phyloP scores from a whole-genome alignment of 495 filamentous ascomycete species.

The Hypomontagnella monticulosa region DNA sequence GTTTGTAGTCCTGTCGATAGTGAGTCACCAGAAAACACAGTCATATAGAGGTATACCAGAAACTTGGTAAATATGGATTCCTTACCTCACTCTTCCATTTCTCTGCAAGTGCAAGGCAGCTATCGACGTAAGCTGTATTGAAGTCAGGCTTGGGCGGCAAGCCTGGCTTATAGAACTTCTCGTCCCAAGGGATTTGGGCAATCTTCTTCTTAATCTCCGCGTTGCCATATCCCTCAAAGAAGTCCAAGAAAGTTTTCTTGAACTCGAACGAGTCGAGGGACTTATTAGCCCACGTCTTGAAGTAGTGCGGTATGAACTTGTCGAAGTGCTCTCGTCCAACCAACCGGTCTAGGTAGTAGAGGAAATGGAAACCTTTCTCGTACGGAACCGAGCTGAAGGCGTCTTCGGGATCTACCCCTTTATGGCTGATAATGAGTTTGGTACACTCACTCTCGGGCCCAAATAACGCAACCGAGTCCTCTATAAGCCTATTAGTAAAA shows the following conservation, averaged over 20 bases:
- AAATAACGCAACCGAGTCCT: conserved; percentile 78
- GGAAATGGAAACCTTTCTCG: conserved; percentile 67
- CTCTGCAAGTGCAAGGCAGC: conserved; percentile 80
- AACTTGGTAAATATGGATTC: not conserved
- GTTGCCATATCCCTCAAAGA: conserved; percentile 76
- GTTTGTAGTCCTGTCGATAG: conserved; percentile 64
- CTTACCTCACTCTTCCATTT: conserved; percentile 71
- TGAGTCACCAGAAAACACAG: conserved; percentile 16
- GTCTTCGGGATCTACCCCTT: conserved; percentile 93
- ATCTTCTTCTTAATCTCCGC: conserved; percentile 70
- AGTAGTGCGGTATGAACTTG: conserved; percentile 95
- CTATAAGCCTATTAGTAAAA: conserved; percentile 44
- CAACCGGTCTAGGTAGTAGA: conserved; percentile 85
- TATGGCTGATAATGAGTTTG: conserved; percentile 84
- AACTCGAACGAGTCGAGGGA: conserved; percentile 94
- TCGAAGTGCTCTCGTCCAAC: conserved; percentile 89
- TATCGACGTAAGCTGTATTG: conserved; percentile 86
- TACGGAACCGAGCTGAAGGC: conserved; percentile 90
- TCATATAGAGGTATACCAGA: not conserved
- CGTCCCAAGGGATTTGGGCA: conserved; percentile 82
- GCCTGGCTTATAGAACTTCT: conserved; percentile 84
- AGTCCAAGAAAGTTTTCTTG: conserved; percentile 83
- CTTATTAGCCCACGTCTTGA: conserved; percentile 78
- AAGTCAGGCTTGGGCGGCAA: conserved; percentile 90
- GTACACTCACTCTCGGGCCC: conserved; percentile 90